Base-by-base conservation (phyloP, 108 stramenopile genomes). In the Cyclotella kingstonii region DNA sequence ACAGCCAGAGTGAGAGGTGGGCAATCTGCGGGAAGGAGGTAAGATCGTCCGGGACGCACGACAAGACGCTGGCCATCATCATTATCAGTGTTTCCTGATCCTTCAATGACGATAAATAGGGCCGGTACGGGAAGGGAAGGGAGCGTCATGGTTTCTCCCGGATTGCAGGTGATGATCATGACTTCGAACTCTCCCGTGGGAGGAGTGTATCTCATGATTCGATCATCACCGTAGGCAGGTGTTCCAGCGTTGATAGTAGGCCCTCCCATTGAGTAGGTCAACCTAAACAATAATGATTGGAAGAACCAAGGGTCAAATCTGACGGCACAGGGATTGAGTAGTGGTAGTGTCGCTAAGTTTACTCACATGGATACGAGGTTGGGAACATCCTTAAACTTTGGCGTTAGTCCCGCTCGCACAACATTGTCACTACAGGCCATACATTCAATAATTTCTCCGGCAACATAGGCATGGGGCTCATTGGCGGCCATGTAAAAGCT, bases 351-450 rank as follows among this genome's bases (percentile, higher is more conserved):
- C n/a, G n/a, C n/a, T n/a, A n/a, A n/a, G n/a, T n/a, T n/a, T n/a
- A n/a, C n/a, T n/a, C n/a, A n/a, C 92, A 98, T 98, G 25, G 83
- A 71, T 12, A 94, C 86, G 55, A 99, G 80, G 50, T 90, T 97
- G n/a, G 80, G 72, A 27, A 97, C 95, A 76, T 99, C 99, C 59
- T 95, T 92, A 60, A 94, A 90, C 76, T 99, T 99, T 52, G 97
- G 97, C 27, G 99, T 99, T 15, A 99, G 68, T 5, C 97, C 99
- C 17, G 96, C 98, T 35, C 99, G 87, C 6, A 99, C 97, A 15
- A 98, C 98, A 73, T 99, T 99, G 78, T 99, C 99, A 42, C 82
- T 85, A 43, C 95, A 89, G 3, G 99, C 99, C 99, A 99, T 99
- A 60, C 96, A 97, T 64, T 99, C 96, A 33, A 96, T 83, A 41